A percentile compares a stretch with the other conserved stretches of the same genome.
Conservation (phyloP, 805 yeast species). For the Candida sanyiensis region DNA sequence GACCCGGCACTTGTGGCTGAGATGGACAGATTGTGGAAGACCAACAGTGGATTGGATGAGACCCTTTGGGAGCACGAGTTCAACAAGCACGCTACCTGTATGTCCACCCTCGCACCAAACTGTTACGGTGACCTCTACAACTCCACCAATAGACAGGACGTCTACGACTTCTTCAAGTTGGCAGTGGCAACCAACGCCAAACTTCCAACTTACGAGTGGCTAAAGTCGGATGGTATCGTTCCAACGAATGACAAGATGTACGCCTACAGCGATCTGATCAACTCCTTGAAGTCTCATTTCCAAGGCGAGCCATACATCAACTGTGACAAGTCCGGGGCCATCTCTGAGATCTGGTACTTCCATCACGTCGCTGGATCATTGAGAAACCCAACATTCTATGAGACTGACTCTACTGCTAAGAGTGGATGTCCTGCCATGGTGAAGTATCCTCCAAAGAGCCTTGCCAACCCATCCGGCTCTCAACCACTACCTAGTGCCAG, state of each 20-base stretch:
- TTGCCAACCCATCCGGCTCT: not conserved
- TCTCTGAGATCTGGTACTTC: conserved; percentile 19
- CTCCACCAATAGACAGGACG: conserved; percentile 12
- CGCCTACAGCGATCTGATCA: conserved; percentile 8
- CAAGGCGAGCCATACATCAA: conserved; percentile 15
- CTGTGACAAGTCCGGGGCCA: conserved; percentile 14
- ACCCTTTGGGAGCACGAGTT: conserved; percentile 19
- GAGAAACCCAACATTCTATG: conserved; percentile 1
- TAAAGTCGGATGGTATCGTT: conserved; percentile 14
- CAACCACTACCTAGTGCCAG: not conserved
- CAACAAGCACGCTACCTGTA: conserved; percentile 21
- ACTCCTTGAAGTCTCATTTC: conserved; percentile 9
- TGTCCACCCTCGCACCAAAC: conserved; percentile 16
- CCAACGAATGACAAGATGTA: conserved; percentile 14
- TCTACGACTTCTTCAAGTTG: conserved; percentile 12
- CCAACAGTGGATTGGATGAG: conserved; percentile 55
- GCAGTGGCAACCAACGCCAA: conserved; percentile 9
- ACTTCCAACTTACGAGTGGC: conserved; percentile 16
- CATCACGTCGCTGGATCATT: conserved; percentile 4
- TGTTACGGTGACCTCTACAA: conserved; percentile 12
- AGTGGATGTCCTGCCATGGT: conserved; percentile 7
- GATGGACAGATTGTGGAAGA: conserved; percentile 67
- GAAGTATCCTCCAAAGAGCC: conserved; percentile 5
- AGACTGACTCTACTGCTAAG: not conserved
- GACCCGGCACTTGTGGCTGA: conserved; percentile 48